These are phyloP conservation scores for Trichosporon sp. DNA, from an alignment of 1,284 basidiomycete genomes.

Conservation along the genomic window DNA sequence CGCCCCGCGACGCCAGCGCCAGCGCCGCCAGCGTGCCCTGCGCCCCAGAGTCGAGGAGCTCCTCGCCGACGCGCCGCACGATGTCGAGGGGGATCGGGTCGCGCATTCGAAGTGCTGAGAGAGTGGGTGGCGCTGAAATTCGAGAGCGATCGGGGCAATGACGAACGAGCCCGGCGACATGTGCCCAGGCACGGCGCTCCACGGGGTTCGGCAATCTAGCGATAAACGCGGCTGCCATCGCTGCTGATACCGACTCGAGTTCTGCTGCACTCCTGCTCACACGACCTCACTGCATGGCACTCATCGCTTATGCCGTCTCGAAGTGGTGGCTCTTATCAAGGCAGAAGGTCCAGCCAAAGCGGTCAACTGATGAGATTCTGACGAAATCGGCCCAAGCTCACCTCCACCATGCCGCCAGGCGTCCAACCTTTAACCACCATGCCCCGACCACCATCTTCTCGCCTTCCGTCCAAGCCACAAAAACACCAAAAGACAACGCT, in stretches of 20 bases:
- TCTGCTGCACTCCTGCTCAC: neutral
- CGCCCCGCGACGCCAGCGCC: conserved; percentile 14
- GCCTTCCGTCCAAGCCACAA: neutral
- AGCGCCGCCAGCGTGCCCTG: conserved; percentile 20
- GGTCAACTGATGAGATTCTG: too few species aligned
- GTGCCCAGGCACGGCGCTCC: neutral
- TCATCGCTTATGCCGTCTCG: too few species aligned
- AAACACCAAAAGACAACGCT: neutral
- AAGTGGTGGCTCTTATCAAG: too few species aligned
- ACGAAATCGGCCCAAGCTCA: neutral
- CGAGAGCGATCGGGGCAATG: neutral
- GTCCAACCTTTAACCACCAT: neutral
- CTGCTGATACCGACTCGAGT: neutral
- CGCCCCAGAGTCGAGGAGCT: conserved; percentile 10
- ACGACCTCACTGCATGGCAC: neutral
- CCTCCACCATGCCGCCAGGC: neutral
- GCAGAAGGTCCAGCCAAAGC: too few species aligned
- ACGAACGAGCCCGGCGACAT: neutral
- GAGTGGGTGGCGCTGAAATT: conserved; percentile 1
- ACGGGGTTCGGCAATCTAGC: neutral
- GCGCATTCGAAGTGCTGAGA: neutral
- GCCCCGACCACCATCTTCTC: neutral
- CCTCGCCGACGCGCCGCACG: conserved; percentile 21
- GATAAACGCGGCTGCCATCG: neutral
- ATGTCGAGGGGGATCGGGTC: conserved; percentile 20